Conservation (phyloP, 306 rosid species). For the Ormosia emarginata region DNA sequence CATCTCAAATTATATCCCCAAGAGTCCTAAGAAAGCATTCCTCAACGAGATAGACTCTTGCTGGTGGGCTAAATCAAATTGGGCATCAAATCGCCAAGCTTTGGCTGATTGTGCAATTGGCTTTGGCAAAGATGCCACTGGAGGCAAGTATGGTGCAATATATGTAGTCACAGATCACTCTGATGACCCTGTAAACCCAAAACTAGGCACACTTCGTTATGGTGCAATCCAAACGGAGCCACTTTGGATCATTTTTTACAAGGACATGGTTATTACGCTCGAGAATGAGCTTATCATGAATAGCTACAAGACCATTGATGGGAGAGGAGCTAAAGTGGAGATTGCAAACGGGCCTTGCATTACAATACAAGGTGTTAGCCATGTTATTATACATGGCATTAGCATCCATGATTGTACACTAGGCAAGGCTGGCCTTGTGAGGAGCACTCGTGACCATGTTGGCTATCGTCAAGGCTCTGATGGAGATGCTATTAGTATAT, state of each 20-base stretch:
- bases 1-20: neutral
- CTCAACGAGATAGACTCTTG: slow-evolving; percentile 73
- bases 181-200: slow-evolving; percentile 63
- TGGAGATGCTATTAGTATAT: slow-evolving; percentile 68
- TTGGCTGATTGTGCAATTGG: slow-evolving; percentile 75
- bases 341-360: slow-evolving; percentile 80
- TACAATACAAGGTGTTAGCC: slow-evolving; percentile 67
- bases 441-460: slow-evolving; percentile 52
- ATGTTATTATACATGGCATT: slow-evolving; percentile 83
- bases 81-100: slow-evolving; percentile 61
- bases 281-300: slow-evolving; percentile 73
- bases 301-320: slow-evolving; percentile 84
- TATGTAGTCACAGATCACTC: slow-evolving; percentile 54
- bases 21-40: slow-evolving; percentile 3
- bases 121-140: slow-evolving; percentile 64
- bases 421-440: slow-evolving; percentile 55
- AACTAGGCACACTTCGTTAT: slow-evolving; percentile 72
- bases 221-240: slow-evolving; percentile 73
- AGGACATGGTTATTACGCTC: slow-evolving; percentile 54
- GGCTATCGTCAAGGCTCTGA: slow-evolving; percentile 67
- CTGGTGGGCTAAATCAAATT: slow-evolving; percentile 51
- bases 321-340: slow-evolving; percentile 78
- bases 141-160: slow-evolving; percentile 63
- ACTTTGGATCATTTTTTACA: slow-evolving; percentile 63
- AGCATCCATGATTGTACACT: slow-evolving; percentile 78